Percentiles rank a stretch among this genome's conserved stretches.
Evolutionary conservation across 768 basidiomycete species (phyloP).

Genomic region (Dioszegia hungarica): DNA sequence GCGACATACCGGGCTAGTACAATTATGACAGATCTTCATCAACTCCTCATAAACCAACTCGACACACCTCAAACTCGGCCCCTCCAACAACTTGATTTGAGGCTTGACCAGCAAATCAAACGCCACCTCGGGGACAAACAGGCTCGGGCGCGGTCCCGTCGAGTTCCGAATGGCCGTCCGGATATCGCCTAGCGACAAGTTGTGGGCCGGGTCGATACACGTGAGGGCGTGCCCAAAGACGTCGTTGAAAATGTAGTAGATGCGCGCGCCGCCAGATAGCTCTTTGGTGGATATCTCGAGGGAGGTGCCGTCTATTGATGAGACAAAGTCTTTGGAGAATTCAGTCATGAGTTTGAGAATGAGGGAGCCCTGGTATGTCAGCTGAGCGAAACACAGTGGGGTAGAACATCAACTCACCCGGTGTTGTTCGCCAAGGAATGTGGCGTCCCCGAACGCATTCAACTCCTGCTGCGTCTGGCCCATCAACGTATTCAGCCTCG

Average conservation of each 20-base stretch:
- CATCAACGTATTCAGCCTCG: slow-evolving; percentile 93
- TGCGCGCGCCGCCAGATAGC: slow-evolving; percentile 91
- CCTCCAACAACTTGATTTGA: slow-evolving; percentile 92
- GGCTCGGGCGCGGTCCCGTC: slow-evolving; percentile 88
- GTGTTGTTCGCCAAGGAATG: slow-evolving; percentile 85
- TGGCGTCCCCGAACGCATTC: slow-evolving; percentile 89
- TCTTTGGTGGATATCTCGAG: slow-evolving; percentile 97
- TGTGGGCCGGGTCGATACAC: slow-evolving; percentile 82
- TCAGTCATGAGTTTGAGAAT: slow-evolving; percentile 96
- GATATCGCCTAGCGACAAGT: slow-evolving; percentile 89
- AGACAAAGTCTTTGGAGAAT: slow-evolving; percentile 93
- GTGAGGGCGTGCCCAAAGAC: slow-evolving; percentile 88
- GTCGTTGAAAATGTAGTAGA: slow-evolving; percentile 99
- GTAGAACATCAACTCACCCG: slow-evolving; percentile 40
- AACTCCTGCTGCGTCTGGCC: slow-evolving; percentile 98
- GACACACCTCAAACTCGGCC: slow-evolving; percentile 90
- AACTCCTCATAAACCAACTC: slow-evolving; percentile 98
- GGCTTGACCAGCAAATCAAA: slow-evolving; percentile 97
- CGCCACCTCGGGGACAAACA: slow-evolving; percentile 95
- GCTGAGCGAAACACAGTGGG: neutral
- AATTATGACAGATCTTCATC: slow-evolving; percentile 99
- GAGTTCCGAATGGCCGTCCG: slow-evolving; percentile 97
- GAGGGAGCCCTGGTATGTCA: slow-evolving; percentile 59
- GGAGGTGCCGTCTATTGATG: slow-evolving; percentile 95
- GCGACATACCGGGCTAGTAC: slow-evolving; percentile 82